A percentile compares a stretch with the other conserved stretches of the same genome.
Evolutionary conservation across 257 asterid genomes (phyloP).

Genomic region (Solanum lycopersicoides): DNA sequence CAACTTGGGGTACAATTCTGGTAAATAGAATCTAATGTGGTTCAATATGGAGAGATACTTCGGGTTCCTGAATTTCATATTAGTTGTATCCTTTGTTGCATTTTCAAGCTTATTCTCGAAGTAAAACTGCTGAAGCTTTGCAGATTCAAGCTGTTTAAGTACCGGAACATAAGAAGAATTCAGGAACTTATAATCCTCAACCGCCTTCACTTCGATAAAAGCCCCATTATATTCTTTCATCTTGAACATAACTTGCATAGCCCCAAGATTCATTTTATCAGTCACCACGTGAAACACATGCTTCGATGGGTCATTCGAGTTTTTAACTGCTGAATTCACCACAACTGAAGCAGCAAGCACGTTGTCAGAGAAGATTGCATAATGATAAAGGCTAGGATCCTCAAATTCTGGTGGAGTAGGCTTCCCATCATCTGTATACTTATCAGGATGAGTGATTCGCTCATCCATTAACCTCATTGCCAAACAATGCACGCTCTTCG

Average conservation of each 20-base stretch:
- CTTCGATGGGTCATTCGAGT: slow-evolving; percentile 60
- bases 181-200: slow-evolving; percentile 63
- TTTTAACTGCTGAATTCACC: slow-evolving; percentile 66
- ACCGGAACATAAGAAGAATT: slow-evolving; percentile 73
- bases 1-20: slow-evolving; percentile 70
- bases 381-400: slow-evolving; percentile 67
- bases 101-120: slow-evolving; percentile 66
- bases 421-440: slow-evolving; percentile 55
- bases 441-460: slow-evolving; percentile 65
- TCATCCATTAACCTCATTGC: slow-evolving; percentile 76
- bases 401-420: slow-evolving; percentile 54
- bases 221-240: slow-evolving; percentile 64
- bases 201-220: slow-evolving; percentile 68
- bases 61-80: slow-evolving; percentile 77
- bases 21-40: slow-evolving; percentile 71
- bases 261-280: slow-evolving; percentile 76
- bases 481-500: slow-evolving; percentile 73
- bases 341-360: slow-evolving; percentile 81
- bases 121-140: slow-evolving; percentile 61
- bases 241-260: slow-evolving; percentile 74
- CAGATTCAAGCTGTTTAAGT: slow-evolving; percentile 59
- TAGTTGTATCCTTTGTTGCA: slow-evolving; percentile 71
- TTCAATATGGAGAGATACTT: slow-evolving; percentile 64
- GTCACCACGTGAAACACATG: slow-evolving; percentile 80
- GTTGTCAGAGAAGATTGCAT: slow-evolving; percentile 72